Evolutionary conservation across 306 rosid genomes (phyloP).

Genomic region (Pyrus communis): DNA sequence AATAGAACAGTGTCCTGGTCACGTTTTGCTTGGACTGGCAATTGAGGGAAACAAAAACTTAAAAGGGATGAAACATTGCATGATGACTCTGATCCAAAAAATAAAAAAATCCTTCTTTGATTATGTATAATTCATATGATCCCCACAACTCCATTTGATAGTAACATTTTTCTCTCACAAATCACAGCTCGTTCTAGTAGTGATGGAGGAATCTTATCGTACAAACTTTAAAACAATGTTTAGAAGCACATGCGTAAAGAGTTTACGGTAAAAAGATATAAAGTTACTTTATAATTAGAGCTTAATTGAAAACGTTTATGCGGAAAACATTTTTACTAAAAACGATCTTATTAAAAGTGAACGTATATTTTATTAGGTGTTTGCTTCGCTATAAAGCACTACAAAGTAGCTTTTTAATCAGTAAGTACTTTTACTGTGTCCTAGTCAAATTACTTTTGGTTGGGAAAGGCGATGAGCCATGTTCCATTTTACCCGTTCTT

Average conservation of each 20-base stretch:
- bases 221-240: not conserved
- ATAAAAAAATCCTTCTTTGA: not conserved
- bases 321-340: too few species aligned
- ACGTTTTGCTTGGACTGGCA: constrained; percentile 7
- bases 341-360: too few species aligned
- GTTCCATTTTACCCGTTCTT: too few species aligned
- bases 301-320: not conserved
- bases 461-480: too few species aligned
- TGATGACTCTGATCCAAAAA: not conserved
- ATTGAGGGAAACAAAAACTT: constrained; percentile 4
- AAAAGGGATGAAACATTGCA: not conserved
- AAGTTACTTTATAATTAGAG: not conserved
- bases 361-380: not conserved
- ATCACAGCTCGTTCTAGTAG: not conserved
- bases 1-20: constrained; percentile 9
- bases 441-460: too few species aligned
- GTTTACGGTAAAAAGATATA: not conserved
- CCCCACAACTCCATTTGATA: not conserved
- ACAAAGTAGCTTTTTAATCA: too few species aligned
- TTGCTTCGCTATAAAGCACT: not conserved
- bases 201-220: not conserved
- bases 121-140: not conserved
- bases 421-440: too few species aligned
- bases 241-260: not conserved
- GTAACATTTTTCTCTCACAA: not conserved